Evolutionary conservation across 257 asterid species (phyloP).

Genomic region (Parsonsia alboflavescens): DNA sequence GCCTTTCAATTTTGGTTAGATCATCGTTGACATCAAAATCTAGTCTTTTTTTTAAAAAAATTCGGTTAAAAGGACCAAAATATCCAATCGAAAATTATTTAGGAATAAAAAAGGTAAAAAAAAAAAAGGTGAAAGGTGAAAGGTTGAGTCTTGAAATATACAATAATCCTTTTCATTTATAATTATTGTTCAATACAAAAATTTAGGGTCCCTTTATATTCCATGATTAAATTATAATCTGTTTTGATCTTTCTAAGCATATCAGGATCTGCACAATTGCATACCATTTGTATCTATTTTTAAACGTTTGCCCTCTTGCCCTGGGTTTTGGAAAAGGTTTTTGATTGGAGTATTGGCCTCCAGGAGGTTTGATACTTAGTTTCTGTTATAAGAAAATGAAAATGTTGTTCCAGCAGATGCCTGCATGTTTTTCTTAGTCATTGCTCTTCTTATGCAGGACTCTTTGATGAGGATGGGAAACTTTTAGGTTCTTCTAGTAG

Average conservation of each 20-base stretch:
- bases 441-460: constrained; percentile 44
- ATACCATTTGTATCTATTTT: neutral
- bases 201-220: neutral
- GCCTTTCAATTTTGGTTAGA: too few relatives aligned
- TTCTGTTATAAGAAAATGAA: neutral
- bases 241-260: too few relatives aligned
- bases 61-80: too few relatives aligned
- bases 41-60: too few relatives aligned
- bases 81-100: too few relatives aligned
- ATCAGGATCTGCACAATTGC: neutral
- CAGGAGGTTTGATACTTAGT: neutral
- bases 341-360: neutral
- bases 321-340: neutral
- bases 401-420: neutral
- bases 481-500: constrained; percentile 76
- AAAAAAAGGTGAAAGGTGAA: too few relatives aligned
- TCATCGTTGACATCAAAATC: too few relatives aligned
- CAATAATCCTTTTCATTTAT: neutral
- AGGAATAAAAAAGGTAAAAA: too few relatives aligned
- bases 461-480: constrained; percentile 64
- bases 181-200: neutral
- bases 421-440: neutral
- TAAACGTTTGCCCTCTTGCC: neutral
- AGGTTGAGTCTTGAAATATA: too few relatives aligned
- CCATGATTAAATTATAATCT: neutral